phyloP scores from a whole-genome alignment of 768 basidiomycete genomes.

The Lepiota brunneoincarnata region DNA sequence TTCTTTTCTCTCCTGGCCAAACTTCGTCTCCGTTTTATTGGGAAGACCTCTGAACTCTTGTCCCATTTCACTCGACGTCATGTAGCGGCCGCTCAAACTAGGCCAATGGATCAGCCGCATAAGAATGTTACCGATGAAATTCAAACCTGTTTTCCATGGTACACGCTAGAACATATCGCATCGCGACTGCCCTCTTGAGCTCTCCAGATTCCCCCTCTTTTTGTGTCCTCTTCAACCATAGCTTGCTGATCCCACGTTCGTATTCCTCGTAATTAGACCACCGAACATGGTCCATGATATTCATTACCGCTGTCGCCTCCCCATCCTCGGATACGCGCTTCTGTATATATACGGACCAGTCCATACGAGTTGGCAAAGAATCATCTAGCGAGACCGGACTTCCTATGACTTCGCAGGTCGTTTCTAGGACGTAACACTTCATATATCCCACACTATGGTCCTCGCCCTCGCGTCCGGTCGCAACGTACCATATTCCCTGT shows the following conservation, averaged over 20 bases:
- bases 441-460: slow-evolving; percentile 9
- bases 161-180: slow-evolving; percentile 65
- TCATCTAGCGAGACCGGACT: slow-evolving; percentile 15
- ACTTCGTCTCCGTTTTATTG: slow-evolving; percentile 15
- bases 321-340: neutral
- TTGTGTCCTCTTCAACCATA: slow-evolving; percentile 52
- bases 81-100: slow-evolving; percentile 61
- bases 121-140: neutral
- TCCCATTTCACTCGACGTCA: slow-evolving; percentile 67
- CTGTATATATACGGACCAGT: slow-evolving; percentile 65
- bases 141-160: slow-evolving; percentile 70
- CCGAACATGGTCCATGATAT: slow-evolving; percentile 37
- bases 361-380: slow-evolving; percentile 35
- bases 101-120: slow-evolving; percentile 4
- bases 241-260: slow-evolving; percentile 59
- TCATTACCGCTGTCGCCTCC: slow-evolving; percentile 19
- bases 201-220: slow-evolving; percentile 39
- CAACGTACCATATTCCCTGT: slow-evolving; percentile 54
- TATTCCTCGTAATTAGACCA: slow-evolving; percentile 78
- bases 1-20: slow-evolving; percentile 4
- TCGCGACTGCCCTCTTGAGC: slow-evolving; percentile 48
- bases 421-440: slow-evolving; percentile 59
- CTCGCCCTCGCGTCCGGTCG: slow-evolving; percentile 7
- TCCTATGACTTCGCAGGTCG: slow-evolving; percentile 75
- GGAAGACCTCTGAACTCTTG: slow-evolving; percentile 61